Base-by-base conservation (phyloP, 176 grass and related monocot species). In the Ananas comosus region DNA sequence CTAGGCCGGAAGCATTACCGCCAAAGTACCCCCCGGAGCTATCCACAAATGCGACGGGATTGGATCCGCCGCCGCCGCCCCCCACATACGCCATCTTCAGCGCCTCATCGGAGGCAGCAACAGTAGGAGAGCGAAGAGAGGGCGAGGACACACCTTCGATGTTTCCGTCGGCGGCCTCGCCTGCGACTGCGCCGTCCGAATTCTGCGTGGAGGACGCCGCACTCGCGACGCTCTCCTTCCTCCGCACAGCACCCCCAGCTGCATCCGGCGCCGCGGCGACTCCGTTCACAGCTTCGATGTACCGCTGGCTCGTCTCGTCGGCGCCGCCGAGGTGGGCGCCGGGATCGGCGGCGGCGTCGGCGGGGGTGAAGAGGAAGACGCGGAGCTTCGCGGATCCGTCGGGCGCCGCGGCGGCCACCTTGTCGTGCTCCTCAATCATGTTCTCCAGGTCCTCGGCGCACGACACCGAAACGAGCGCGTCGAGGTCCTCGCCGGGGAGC, bases 371-470 rank as follows among this genome's bases (percentile, higher is more conserved):
- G 17, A 96, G 86, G 83, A 96, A 96, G 10, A 89, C 79, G 12
- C 88, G 86, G 24, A 96, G 79, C 74, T 96, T 96, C 18, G 91
- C 85, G 56, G 88, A 96, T 59, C 88, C 91, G 23, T 86, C 85
- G 12, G 80, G 75, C 19, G 77, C 79, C 3, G 74, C 64, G 51
- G 80, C 58, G 61, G 78, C 80, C 10, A 96, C 83, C 77, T 96
- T 96, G 59, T 88, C 88, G 74, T 96, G 88, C 88, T 96, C 91
- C 68, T 96, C 91, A 70, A 96, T 69, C 91, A 96, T 96, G 72
- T 96, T 96, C 11, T 82, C 83, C 71, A 86, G 72, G 68, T 96
- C 88, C 88, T 96, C 91, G 48, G 66, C 21, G 16, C 75, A 71
- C 0, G 91, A 84, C 0, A 96, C 80, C 1, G 91, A 96, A 19